Percentiles rank a stretch among this genome's conserved stretches.
Conservation (phyloP, 306 rosid species). For the barrel medic (Medicago truncatula) region DNA sequence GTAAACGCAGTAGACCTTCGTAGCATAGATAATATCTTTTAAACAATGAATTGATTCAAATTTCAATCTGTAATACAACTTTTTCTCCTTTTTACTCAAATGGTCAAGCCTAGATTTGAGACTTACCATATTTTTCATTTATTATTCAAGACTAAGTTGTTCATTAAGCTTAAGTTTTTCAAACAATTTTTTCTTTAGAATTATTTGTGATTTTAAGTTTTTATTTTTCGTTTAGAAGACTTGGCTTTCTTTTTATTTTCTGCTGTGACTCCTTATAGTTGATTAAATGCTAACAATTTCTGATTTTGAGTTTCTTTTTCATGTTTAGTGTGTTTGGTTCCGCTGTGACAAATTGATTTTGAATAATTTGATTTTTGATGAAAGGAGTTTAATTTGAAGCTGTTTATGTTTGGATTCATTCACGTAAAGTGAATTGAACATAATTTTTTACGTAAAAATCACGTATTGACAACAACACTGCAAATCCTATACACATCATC, state of each 20-base stretch:
- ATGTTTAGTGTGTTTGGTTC: too few species aligned
- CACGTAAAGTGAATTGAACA: too few species aligned
- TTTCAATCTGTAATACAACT: neutral
- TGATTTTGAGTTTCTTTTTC: constrained; percentile 1
- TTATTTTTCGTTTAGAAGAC: neutral
- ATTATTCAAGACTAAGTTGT: too few species aligned
- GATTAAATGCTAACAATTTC: neutral
- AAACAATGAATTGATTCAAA: neutral
- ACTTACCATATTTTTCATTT: neutral
- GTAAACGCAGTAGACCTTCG: constrained; percentile 3
- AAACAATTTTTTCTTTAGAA: too few species aligned
- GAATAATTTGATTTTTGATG: too few species aligned
- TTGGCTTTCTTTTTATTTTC: neutral
- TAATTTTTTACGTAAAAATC: too few species aligned
- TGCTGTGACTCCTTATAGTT: neutral
- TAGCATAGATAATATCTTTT: neutral
- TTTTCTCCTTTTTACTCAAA: neutral
- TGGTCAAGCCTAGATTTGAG: neutral
- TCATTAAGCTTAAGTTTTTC: too few species aligned
- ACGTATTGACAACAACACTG: too few species aligned
- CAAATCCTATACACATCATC: too few species aligned
- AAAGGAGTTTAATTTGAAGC: too few species aligned
- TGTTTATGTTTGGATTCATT: too few species aligned
- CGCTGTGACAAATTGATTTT: too few species aligned
- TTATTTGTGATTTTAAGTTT: constrained; percentile 4